Base-by-base conservation (phyloP, 768 basidiomycete species). In the Rickenella mellea region DNA sequence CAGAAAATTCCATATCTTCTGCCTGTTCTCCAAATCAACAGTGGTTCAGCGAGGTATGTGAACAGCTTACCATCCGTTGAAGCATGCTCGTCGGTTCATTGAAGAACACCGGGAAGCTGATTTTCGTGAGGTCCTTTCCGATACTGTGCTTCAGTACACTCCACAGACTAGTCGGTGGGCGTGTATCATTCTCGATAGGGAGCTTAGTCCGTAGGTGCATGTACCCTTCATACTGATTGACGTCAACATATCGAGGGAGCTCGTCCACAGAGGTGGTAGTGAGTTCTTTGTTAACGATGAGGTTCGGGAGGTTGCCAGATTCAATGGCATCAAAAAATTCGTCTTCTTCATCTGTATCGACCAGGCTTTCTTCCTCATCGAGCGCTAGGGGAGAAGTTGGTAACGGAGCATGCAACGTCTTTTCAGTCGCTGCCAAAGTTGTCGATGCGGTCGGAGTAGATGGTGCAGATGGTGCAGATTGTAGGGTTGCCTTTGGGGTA, bases 281-380 rank as follows among this genome's bases (percentile, higher is more conserved):
- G n/a, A 89, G 69, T 10, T 73, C 69, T 21, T 80, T 71, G 38
- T 77, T 73, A 14, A 93, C 70, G 21, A 83, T 62, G 12, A 93
- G 67, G 52, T 83, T 87, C 4, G 87, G 85, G 0, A 93, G 63
- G 30, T 69, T 78, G 36, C 83, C 83, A 12, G 78, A 61, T 55
- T 97, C 93, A 53, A 97, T 92, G 24, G 94, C 93, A 58, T 97
- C 94, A 56, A 94, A 97, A 62, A 97, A 97, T 60, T 98, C 92
- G 61, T 97, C 94, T 54, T 92, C 85, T 31, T 88, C 85, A 52
- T 86, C 84, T 1, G 82, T 83, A 42, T 73, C 74, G 17, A 52
- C 51, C 1, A 41, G 35, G 1, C 56, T 62, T 1, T 61, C 62
- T 10, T 22, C 3, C 8, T 67, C 69, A 12, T 61, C 61, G 4